Evolutionary conservation across 805 yeast genomes (phyloP), one percentile per base, ranked within the genome.

Genomic region (Ogataea trehalophila): DNA sequence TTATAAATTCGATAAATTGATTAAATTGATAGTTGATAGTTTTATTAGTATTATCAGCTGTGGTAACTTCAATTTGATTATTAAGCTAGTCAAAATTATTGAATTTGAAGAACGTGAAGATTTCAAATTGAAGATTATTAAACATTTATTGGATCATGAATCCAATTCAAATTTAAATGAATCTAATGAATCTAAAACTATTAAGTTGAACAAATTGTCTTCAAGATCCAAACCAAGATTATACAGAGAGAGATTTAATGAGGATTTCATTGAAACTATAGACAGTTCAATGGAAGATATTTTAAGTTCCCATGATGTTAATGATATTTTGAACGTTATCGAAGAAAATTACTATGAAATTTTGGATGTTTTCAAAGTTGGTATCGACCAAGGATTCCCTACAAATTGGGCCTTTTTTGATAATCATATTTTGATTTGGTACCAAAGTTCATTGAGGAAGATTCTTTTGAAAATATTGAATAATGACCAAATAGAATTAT

Each of bases 101-200:
- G 95, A 90, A 53, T 74, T 71, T 53, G 99, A 94, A 65, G 87
- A 85, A 54, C 72, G 76, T 29, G 89, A 87, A 59, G 99, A 94
- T 59, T 64, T 81, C 50, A 81, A 83, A 44, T 65, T 65, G 42
- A 59, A 69, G 47, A 41, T 50, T 34, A 39, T 46, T 38, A 38
- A 48, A 16, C 46, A 48, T 20, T 43, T 51, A 17, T 45, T 48
- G 22, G 23, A 33, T 22, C 52, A 54, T 18, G 49, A 49, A 26
- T 26, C 31, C 31, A 49, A 50, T 18, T 45, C 48, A 11, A 47
- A 39, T 36, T 38, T 50, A 39, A 44, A 41, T 20, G 42, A 42
- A 8, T 39, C 39, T 9, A 54, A 47, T n/a, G 48, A 46, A 4
- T 43, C 45, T 9, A 46, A 46, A n/a, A 41, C 48, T 13, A 47